Evolutionary conservation across 805 yeast genomes (phyloP).

Genomic region (Kockiozyma suomiensis): DNA sequence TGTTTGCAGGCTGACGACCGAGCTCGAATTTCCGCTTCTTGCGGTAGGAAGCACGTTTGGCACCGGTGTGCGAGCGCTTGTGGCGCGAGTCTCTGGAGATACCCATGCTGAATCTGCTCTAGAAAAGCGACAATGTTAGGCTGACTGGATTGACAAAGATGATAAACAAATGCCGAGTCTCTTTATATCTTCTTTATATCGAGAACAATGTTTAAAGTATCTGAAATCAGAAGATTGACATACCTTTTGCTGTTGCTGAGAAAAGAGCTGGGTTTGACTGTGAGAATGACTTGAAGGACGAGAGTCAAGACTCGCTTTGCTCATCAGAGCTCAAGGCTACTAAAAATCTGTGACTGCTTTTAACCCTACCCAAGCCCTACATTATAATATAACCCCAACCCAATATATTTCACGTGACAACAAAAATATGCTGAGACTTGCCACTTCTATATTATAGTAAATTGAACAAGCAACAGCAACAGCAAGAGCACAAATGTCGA

Average conservation of each 20-base stretch:
- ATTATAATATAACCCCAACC: background rate
- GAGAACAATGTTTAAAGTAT: background rate
- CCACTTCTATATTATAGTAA: background rate
- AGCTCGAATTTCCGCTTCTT: conserved; percentile 99
- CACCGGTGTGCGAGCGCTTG: conserved; percentile 99
- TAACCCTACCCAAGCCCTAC: conserved; percentile 9
- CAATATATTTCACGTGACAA: background rate
- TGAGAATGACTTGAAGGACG: background rate
- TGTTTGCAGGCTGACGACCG: conserved; percentile 99
- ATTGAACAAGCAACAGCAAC: background rate
- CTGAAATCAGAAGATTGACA: conserved; percentile 4
- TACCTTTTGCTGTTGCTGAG: conserved; percentile 22
- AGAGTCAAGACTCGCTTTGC: background rate
- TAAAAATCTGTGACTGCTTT: conserved; percentile 20
- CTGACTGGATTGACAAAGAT: background rate
- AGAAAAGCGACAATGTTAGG: background rate
- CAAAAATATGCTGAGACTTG: background rate
- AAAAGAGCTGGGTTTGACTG: conserved; percentile 21
- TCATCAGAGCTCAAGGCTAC: background rate
- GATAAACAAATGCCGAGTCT: background rate
- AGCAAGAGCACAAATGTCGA: conserved; percentile 40
- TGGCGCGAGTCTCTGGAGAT: conserved; percentile 99
- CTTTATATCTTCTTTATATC: background rate
- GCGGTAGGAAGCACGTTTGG: conserved; percentile 99
- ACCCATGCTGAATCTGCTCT: conserved; percentile 66